Conservation (phyloP, 2,329 filamentous ascomycete species). For the Curvularia hawaiiensis region DNA sequence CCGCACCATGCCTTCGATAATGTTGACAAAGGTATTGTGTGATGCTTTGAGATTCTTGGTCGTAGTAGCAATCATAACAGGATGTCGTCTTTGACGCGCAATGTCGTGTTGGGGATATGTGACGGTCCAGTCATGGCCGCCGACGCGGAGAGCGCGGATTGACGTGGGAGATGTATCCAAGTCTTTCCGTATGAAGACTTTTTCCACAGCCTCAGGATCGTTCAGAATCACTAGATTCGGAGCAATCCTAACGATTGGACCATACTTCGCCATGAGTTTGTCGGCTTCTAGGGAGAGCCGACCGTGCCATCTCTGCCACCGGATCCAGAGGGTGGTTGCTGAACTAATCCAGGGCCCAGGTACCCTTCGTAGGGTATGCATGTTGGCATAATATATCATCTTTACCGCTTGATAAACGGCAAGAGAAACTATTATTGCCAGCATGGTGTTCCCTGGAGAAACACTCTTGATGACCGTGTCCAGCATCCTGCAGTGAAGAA, state of each 20-base stretch:
- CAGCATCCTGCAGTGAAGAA: neutral
- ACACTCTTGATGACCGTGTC: neutral
- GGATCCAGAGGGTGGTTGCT: conserved; percentile 24
- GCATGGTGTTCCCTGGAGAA: neutral
- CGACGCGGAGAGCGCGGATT: conserved; percentile 26
- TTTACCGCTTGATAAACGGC: conserved; percentile 1
- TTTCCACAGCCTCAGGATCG: conserved; percentile 24
- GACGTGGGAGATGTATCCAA: conserved; percentile 27
- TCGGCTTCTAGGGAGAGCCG: conserved; percentile 26
- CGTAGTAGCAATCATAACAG: conserved; percentile 29
- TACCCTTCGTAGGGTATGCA: conserved; percentile 21
- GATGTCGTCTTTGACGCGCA: conserved; percentile 22
- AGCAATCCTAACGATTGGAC: conserved; percentile 26
- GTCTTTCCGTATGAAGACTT: conserved; percentile 24
- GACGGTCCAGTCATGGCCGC: conserved; percentile 29
- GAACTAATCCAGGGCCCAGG: conserved; percentile 28
- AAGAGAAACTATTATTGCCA: neutral
- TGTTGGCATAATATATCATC: conserved; percentile 19
- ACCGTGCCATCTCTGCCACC: conserved; percentile 30
- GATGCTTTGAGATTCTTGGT: conserved; percentile 26
- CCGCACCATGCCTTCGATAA: conserved; percentile 25
- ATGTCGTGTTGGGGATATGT: conserved; percentile 29
- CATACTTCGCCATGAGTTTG: conserved; percentile 24
- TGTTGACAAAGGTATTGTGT: conserved; percentile 19
- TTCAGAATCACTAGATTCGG: conserved; percentile 28